Conservation (phyloP, 179 eudicot genomes). For the Actinidia polygama region DNA sequence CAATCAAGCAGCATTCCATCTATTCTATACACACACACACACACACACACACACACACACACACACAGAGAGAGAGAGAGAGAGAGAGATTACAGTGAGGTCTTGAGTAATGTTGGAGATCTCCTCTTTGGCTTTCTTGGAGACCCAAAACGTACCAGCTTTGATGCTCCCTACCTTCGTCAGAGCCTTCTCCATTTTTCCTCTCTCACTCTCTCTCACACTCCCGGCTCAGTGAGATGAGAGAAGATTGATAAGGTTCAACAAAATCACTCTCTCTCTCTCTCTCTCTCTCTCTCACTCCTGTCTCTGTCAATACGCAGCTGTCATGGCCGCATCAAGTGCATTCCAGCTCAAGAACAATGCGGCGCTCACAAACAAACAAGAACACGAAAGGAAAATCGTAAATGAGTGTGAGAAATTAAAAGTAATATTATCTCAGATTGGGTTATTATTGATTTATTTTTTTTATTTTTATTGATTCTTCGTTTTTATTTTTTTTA, state of each 20-base stretch:
- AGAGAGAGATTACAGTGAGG: constrained; percentile 51
- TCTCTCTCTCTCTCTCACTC: neutral
- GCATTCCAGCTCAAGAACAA: neutral
- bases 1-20: constrained; percentile 4
- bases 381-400: neutral
- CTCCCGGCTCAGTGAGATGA: neutral
- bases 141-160: constrained; percentile 76
- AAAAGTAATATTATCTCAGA: neutral
- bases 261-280: neutral
- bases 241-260: neutral
- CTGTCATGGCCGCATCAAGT: neutral
- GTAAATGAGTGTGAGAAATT: neutral
- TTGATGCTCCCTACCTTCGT: constrained; percentile 81
- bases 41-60: neutral
- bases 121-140: constrained; percentile 87
- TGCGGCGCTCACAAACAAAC: neutral
- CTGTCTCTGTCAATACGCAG: neutral
- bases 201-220: neutral
- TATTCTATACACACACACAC: neutral
- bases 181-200: constrained; percentile 75
- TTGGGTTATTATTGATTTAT: too few species aligned
- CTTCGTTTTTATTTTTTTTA: too few species aligned
- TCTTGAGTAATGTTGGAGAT: constrained; percentile 70
- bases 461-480: too few species aligned
- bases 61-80: neutral